Base-by-base conservation (phyloP, 768 basidiomycete species). In the Russula earlei region DNA sequence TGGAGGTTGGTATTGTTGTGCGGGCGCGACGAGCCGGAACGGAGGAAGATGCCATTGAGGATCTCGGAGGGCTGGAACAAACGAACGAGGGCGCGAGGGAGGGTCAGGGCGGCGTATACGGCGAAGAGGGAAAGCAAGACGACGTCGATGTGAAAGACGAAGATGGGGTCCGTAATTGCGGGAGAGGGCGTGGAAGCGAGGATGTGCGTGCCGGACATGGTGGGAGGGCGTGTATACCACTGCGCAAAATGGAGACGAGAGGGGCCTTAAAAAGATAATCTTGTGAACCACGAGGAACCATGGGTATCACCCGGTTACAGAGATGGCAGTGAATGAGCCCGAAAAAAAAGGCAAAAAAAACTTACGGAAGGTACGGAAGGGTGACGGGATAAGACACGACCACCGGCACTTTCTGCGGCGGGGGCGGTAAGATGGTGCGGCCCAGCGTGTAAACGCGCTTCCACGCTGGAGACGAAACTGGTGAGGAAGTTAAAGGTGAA, bases 61-160 rank as follows among this genome's bases (percentile, higher is more conserved):
- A 55, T 4, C 3, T 60, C 57, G 19, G 60, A 55, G 43, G 58
- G 61, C 19, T 56, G 61, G 31, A 49, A 60, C 5, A 60, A 25
- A 8, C 37, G 42, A 6, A 55, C 58, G 17, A 62, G 55, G 5
- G 59, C 59, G 5, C 61, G 61, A 1, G 61, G 61, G 44, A 62
- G 51, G 8, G 61, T 62, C 24, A 56, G 34, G 43, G 27, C 43
- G 24, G 50, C 58, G 12, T 60, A 62, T 29, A 56, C 31, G 4
- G 43, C 55, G 19, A 60, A 60, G 11, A 62, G 51, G 45, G 41
- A 7, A 19, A 60, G 36, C 27, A 62, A 43, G 3, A 54, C 24
- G 9, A 60, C 5, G 29, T 61, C 50, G n/a, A 62, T 47, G 14
- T 54, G 61, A 49, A 60, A 54, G 38, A 59, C 44, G 24, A 62